These are phyloP conservation scores for Scheffersomyces amazonensis DNA, from an alignment of 805 yeast species.

Conservation along the genomic window DNA sequence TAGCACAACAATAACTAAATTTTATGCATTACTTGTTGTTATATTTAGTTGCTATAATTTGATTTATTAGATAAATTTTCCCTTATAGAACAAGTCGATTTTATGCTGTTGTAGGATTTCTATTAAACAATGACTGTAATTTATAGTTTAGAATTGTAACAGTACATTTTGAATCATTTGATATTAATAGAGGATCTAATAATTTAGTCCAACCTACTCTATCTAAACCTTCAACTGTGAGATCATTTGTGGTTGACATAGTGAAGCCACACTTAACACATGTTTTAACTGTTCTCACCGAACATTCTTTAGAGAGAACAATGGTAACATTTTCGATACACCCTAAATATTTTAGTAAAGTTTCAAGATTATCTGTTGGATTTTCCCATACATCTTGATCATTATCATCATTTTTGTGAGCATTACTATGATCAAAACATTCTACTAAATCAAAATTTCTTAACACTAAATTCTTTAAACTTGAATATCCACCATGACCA, in stretches of 20 bases:
- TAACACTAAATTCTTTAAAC: constrained; percentile 22
- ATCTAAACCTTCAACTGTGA: constrained; percentile 8
- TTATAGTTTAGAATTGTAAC: background rate
- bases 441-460: constrained; percentile 30
- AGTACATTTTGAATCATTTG: constrained; percentile 1
- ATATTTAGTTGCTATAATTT: background rate
- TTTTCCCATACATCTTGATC: constrained; percentile 16
- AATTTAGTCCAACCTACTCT: constrained; percentile 15
- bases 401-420: constrained; percentile 12
- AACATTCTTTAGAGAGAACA: constrained; percentile 17
- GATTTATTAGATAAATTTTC: too few relatives aligned
- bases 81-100: too few relatives aligned
- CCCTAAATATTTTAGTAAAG: constrained; percentile 13
- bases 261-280: constrained; percentile 34
- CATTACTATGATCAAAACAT: constrained; percentile 10
- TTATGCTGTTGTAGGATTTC: background rate
- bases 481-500: constrained; percentile 26
- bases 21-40: background rate
- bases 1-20: background rate
- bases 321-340: constrained; percentile 20
- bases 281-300: constrained; percentile 17
- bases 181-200: constrained; percentile 14
- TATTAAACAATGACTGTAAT: background rate
- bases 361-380: constrained; percentile 19
- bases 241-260: constrained; percentile 8